These are phyloP conservation scores for Chenopodium berlandieri DNA, from an alignment of 148 eudicot species.

Conservation along the genomic window DNA sequence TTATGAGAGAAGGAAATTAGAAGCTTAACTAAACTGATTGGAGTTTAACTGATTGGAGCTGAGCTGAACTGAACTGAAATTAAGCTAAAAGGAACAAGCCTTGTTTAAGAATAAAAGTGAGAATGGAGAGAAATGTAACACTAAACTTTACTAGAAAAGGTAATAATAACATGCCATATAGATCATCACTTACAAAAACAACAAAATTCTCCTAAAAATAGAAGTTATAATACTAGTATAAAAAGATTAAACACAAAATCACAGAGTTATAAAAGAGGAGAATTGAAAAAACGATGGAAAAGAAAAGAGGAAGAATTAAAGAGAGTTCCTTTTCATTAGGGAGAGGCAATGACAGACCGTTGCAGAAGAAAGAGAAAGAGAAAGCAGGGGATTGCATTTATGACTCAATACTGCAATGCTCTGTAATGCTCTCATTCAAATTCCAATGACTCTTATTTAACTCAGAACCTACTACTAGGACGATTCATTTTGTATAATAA, in stretches of 20 bases:
- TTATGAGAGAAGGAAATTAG: no score
- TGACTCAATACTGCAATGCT: conserved; percentile 28
- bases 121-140: neutral
- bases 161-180: neutral
- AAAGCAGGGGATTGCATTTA: conserved; percentile 25
- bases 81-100: no score
- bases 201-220: neutral
- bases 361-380: conserved; percentile 25
- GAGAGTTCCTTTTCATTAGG: conserved; percentile 12
- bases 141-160: neutral
- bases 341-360: conserved; percentile 37
- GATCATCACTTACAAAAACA: neutral
- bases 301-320: neutral
- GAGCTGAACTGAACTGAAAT: no score
- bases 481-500: neutral
- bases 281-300: neutral
- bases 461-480: neutral
- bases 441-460: conserved; percentile 20
- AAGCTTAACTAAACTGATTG: no score
- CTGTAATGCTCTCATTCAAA: conserved; percentile 32
- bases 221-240: neutral
- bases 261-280: neutral
- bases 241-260: neutral
- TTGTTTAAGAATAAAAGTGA: neutral
- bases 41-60: no score